phyloP scores from a whole-genome alignment of 768 basidiomycete species.

The Strobilomyces confusus region DNA sequence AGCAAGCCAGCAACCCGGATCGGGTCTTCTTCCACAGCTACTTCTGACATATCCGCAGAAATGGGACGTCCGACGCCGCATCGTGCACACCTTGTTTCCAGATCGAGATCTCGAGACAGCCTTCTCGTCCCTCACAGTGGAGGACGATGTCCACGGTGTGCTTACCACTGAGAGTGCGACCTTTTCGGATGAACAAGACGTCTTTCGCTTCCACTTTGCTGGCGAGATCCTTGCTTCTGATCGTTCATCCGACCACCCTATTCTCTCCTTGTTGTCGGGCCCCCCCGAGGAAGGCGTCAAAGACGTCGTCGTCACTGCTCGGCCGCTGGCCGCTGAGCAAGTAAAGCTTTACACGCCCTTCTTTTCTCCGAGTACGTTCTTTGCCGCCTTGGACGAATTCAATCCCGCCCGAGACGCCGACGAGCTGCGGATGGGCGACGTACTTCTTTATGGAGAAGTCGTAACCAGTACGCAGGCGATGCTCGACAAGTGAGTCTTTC shows the following conservation, averaged over 20 bases:
- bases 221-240: slow-evolving; percentile 28
- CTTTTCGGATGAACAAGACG: slow-evolving; percentile 68
- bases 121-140: slow-evolving; percentile 51
- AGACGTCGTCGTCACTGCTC: slow-evolving; percentile 50
- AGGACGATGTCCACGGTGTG: slow-evolving; percentile 36
- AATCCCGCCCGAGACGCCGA: slow-evolving; percentile 18
- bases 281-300: slow-evolving; percentile 40
- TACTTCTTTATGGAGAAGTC: slow-evolving; percentile 79
- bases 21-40: slow-evolving; percentile 24
- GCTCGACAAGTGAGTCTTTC: slow-evolving; percentile 72
- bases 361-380: slow-evolving; percentile 67
- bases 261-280: slow-evolving; percentile 23
- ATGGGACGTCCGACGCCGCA: slow-evolving; percentile 16
- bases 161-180: slow-evolving; percentile 17
- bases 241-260: slow-evolving; percentile 16
- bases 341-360: slow-evolving; percentile 49
- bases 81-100: slow-evolving; percentile 19
- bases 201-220: slow-evolving; percentile 54
- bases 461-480: slow-evolving; percentile 95
- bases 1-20: background rate
- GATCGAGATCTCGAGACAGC: slow-evolving; percentile 22
- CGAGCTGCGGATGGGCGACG: slow-evolving; percentile 66
- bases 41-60: slow-evolving; percentile 25
- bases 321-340: slow-evolving; percentile 46
- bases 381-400: slow-evolving; percentile 41